Conservation (phyloP, 768 basidiomycete genomes). For the Hericium erinaceus region DNA sequence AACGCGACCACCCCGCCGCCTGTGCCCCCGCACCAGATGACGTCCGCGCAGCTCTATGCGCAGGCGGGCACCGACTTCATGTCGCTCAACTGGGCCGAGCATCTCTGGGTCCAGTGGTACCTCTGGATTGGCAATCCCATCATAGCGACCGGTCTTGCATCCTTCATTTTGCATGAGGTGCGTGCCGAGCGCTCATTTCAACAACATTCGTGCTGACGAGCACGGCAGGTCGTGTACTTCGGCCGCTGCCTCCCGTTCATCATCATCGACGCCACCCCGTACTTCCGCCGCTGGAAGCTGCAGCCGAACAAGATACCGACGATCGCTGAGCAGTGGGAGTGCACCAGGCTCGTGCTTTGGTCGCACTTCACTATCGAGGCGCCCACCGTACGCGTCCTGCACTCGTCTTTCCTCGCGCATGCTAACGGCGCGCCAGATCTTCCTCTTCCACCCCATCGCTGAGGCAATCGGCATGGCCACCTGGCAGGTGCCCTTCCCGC, state of each 20-base stretch:
- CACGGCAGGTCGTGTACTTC: conserved; percentile 81
- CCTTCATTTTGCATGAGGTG: conserved; percentile 91
- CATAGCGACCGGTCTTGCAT: conserved; percentile 89
- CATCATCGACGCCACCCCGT: conserved; percentile 88
- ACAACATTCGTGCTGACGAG: not conserved
- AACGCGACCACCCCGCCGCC: conserved; percentile 7
- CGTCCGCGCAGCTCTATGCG: conserved; percentile 41
- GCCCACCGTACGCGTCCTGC: conserved; percentile 53
- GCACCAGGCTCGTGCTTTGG: conserved; percentile 88
- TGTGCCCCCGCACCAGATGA: conserved; percentile 3
- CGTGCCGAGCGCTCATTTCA: conserved; percentile 18
- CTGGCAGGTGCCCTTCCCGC: conserved; percentile 87
- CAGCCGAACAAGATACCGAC: conserved; percentile 83
- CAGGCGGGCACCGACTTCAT: conserved; percentile 46
- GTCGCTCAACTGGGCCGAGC: conserved; percentile 62
- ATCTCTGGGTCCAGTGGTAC: conserved; percentile 82
- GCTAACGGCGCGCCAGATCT: conserved; percentile 44
- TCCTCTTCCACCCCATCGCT: conserved; percentile 86
- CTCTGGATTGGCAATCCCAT: conserved; percentile 79
- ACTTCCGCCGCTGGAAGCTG: conserved; percentile 90
- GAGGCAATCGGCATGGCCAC: conserved; percentile 85
- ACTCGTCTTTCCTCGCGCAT: not conserved
- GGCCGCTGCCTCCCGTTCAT: conserved; percentile 94
- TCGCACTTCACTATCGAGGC: conserved; percentile 95
- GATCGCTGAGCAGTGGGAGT: conserved; percentile 82